Evolutionary conservation across 169 alveolate species (phyloP).

Genomic region (Babesia ovata): DNA sequence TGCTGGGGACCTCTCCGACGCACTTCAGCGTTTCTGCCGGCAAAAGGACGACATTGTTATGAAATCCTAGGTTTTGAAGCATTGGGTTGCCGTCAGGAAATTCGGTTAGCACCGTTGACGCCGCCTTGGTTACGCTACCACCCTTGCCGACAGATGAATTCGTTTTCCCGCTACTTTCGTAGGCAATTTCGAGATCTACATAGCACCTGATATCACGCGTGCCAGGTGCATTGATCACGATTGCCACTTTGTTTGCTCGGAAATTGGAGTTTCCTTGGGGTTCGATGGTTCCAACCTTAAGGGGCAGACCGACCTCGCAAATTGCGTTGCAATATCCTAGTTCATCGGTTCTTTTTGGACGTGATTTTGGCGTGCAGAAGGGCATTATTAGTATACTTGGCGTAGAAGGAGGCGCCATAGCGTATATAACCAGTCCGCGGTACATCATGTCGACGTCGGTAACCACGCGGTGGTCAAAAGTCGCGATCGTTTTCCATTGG

Average conservation of each 20-base stretch:
- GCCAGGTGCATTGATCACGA: slow-evolving; percentile 46
- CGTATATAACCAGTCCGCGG: slow-evolving; percentile 41
- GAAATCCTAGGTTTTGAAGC: too few species aligned
- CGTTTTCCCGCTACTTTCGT: not conserved
- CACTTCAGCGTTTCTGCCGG: not conserved
- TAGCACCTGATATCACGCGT: slow-evolving; percentile 3
- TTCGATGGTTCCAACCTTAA: slow-evolving; percentile 49
- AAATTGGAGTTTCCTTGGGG: slow-evolving; percentile 42
- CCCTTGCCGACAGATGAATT: not conserved
- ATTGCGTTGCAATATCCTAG: not conserved
- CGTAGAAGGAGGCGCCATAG: slow-evolving; percentile 30
- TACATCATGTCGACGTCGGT: slow-evolving; percentile 57
- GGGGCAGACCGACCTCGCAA: slow-evolving; percentile 15
- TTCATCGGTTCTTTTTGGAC: not conserved
- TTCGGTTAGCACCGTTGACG: too few species aligned
- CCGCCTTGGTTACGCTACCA: not conserved
- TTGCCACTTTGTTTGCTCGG: not conserved
- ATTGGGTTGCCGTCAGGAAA: too few species aligned
- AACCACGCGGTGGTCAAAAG: slow-evolving; percentile 2
- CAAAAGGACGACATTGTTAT: not conserved
- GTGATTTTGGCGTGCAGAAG: not conserved
- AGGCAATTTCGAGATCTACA: slow-evolving; percentile 6
- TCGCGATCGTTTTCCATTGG: slow-evolving; percentile 8
- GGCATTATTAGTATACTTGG: slow-evolving; percentile 16
- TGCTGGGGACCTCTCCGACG: not conserved